Evolutionary conservation across 2,329 filamentous ascomycete genomes (phyloP).

Genomic region (Pseudocercospora eumusae): DNA sequence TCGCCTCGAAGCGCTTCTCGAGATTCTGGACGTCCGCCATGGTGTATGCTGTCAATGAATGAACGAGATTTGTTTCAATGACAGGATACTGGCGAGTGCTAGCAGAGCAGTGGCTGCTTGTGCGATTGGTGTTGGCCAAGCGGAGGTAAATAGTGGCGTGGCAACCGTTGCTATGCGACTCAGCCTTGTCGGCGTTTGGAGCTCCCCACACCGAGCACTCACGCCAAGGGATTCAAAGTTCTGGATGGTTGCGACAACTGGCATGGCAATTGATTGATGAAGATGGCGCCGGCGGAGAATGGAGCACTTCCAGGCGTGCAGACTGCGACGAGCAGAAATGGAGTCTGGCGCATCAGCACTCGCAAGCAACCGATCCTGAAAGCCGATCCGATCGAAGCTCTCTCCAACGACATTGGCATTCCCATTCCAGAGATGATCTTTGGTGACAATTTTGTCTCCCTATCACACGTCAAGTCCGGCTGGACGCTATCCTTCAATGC

Average conservation of each 20-base stretch:
- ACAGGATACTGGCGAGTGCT: slow-evolving; percentile 6
- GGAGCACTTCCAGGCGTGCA: slow-evolving; percentile 18
- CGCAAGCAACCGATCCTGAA: slow-evolving; percentile 95
- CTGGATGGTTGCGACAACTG: no score
- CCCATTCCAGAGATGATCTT: slow-evolving; percentile 99
- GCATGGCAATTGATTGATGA: neutral
- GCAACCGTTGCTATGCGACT: slow-evolving; percentile 17
- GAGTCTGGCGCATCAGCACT: slow-evolving; percentile 61
- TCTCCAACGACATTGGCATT: slow-evolving; percentile 77
- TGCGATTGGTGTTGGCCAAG: neutral
- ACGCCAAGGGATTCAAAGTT: no score
- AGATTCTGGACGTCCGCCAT: slow-evolving; percentile 67
- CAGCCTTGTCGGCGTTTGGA: slow-evolving; percentile 10
- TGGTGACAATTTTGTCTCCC: slow-evolving; percentile 81
- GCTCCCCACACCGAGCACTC: slow-evolving; percentile 9
- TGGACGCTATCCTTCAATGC: slow-evolving; percentile 84
- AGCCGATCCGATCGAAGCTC: slow-evolving; percentile 81
- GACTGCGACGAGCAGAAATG: slow-evolving; percentile 30
- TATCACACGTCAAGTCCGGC: slow-evolving; percentile 71
- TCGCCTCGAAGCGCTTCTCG: slow-evolving; percentile 84
- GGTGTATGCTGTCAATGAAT: slow-evolving; percentile 27
- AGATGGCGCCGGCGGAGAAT: slow-evolving; percentile 25
- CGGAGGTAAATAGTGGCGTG: neutral
- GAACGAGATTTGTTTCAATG: slow-evolving; percentile 15
- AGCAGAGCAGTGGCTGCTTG: neutral